A percentile compares a stretch with the other conserved stretches of the same genome.
Evolutionary conservation across 2,329 filamentous ascomycete genomes (phyloP).

Genomic region (Didymella pomorum): DNA sequence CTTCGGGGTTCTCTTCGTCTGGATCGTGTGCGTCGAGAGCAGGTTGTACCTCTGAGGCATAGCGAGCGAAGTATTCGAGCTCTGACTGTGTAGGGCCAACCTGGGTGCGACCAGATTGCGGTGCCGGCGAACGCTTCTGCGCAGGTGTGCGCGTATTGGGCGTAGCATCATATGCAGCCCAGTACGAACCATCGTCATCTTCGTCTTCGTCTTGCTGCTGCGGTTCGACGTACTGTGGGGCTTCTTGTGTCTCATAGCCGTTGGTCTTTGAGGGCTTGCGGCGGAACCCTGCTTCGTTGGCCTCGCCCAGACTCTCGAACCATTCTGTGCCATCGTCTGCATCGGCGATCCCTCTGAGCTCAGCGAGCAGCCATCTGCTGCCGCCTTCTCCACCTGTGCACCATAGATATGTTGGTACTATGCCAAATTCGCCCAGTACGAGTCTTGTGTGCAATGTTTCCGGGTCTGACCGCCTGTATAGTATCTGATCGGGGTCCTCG

Average conservation of each 20-base stretch:
- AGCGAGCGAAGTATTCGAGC: constrained; percentile 78
- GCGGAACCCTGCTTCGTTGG: constrained; percentile 61
- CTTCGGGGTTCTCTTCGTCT: constrained; percentile 67
- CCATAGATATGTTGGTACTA: constrained; percentile 74
- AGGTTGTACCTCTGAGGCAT: constrained; percentile 77
- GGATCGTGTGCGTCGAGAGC: constrained; percentile 83
- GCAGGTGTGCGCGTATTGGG: constrained; percentile 60
- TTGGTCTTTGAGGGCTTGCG: constrained; percentile 38
- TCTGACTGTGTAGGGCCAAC: constrained; percentile 59
- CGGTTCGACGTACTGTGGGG: constrained; percentile 24
- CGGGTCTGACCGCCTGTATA: constrained; percentile 73
- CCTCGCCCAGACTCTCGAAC: constrained; percentile 66
- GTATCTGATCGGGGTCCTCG: constrained; percentile 68
- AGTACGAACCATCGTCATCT: constrained; percentile 78
- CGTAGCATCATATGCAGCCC: constrained; percentile 79
- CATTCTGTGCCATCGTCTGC: constrained; percentile 65
- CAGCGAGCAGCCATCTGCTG: constrained; percentile 75
- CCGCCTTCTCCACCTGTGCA: constrained; percentile 71
- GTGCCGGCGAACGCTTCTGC: constrained; percentile 68
- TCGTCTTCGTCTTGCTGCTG: constrained; percentile 49
- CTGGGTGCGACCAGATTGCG: constrained; percentile 52
- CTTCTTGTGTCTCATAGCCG: constrained; percentile 22
- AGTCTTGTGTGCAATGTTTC: constrained; percentile 78
- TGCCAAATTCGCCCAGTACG: constrained; percentile 66
- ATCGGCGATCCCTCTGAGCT: constrained; percentile 68